phyloP scores from a whole-genome alignment of 2,329 filamentous ascomycete species.

The Plenodomus biglobosus region DNA sequence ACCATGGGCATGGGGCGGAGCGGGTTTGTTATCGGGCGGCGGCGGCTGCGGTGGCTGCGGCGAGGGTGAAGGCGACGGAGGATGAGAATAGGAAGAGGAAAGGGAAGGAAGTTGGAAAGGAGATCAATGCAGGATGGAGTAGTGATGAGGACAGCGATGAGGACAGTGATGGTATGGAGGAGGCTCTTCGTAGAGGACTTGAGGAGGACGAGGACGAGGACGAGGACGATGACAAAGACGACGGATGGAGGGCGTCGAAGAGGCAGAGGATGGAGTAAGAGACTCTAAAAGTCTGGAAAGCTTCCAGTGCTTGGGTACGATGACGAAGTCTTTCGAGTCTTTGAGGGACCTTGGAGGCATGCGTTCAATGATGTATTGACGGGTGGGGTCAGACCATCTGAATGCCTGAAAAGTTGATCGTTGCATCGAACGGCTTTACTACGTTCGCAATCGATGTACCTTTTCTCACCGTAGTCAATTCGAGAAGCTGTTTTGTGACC shows the following conservation, averaged over 20 bases:
- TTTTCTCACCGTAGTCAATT: too few relatives aligned
- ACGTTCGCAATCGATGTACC: too few relatives aligned
- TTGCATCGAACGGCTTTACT: too few relatives aligned
- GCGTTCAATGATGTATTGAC: too few relatives aligned
- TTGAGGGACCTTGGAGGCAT: too few relatives aligned
- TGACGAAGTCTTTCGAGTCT: not conserved
- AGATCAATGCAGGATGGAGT: not conserved
- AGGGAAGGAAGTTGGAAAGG: not conserved
- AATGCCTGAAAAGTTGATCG: too few relatives aligned
- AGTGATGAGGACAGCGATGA: not conserved
- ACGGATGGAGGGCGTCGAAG: constrained; percentile 1
- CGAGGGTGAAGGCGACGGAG: not conserved
- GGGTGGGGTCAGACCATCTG: too few relatives aligned
- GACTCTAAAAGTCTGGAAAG: not conserved
- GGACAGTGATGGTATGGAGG: not conserved
- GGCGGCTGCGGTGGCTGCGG: constrained; percentile 1
- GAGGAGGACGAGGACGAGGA: constrained; percentile 2
- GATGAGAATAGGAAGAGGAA: not conserved
- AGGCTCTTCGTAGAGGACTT: not conserved
- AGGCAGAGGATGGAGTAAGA: constrained; percentile 2
- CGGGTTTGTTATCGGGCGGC: constrained; percentile 26
- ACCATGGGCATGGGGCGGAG: constrained; percentile 33
- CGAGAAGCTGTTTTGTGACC: too few relatives aligned
- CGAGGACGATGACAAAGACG: constrained; percentile 1
- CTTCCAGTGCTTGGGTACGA: not conserved